A percentile compares a stretch with the other conserved stretches of the same genome.
Evolutionary conservation across 306 rosid species (phyloP).

Genomic region (Cyclanthera cordifolia): DNA sequence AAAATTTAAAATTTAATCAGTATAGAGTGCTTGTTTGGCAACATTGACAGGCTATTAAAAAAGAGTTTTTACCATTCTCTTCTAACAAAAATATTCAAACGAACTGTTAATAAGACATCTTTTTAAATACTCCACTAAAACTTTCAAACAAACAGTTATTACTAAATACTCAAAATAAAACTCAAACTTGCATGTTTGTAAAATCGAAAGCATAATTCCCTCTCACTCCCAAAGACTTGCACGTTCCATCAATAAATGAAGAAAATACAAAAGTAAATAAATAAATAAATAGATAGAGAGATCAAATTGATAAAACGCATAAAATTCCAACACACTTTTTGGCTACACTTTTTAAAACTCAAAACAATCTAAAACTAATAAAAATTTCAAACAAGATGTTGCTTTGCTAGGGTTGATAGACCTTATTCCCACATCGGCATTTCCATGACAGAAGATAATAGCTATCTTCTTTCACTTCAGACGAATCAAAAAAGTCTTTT

Average conservation of each 20-base stretch:
- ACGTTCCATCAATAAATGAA: neutral
- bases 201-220: neutral
- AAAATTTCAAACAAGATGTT: neutral
- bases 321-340: neutral
- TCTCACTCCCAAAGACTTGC: neutral
- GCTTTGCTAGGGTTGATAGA: constrained; percentile 36
- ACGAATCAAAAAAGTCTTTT: constrained; percentile 10
- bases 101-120: too few species aligned
- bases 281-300: neutral
- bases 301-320: neutral
- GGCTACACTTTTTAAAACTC: neutral
- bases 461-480: constrained; percentile 39
- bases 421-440: constrained; percentile 68
- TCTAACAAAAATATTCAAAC: too few species aligned
- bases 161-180: too few species aligned
- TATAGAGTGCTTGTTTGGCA: too few species aligned
- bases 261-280: neutral
- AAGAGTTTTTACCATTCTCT: too few species aligned
- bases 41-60: too few species aligned
- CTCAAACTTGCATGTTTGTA: neutral
- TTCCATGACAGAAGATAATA: constrained; percentile 82
- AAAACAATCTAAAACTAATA: neutral
- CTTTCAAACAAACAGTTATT: too few species aligned
- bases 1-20: too few species aligned
- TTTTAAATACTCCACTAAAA: too few species aligned